Percentiles rank a stretch among this genome's conserved stretches.
phyloP scores from a whole-genome alignment of 345 rosid species.

The Clarkia xantiana region DNA sequence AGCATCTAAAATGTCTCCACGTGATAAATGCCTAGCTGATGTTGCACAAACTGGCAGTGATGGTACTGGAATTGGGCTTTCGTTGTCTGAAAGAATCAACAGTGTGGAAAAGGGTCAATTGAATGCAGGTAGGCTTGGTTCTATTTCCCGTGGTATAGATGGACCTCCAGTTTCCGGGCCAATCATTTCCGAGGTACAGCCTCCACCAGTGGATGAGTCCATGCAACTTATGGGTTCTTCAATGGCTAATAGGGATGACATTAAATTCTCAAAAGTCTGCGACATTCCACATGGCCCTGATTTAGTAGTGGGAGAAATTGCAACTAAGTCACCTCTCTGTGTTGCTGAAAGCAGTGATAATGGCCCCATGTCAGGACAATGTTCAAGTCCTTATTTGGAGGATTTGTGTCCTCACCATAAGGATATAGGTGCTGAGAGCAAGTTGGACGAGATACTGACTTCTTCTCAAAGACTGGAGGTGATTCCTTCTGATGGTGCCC shows the following conservation, averaged over 20 bases:
- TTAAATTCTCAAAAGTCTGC: background rate
- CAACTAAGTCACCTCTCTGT: background rate
- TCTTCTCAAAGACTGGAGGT: too few relatives aligned
- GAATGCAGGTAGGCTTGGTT: background rate
- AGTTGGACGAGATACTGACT: too few relatives aligned
- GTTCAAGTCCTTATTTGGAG: too few relatives aligned
- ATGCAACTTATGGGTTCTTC: background rate
- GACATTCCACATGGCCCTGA: background rate
- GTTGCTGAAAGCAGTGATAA: too few relatives aligned
- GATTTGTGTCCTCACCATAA: too few relatives aligned
- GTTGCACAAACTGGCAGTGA: slow-evolving; percentile 10
- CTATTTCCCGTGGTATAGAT: background rate
- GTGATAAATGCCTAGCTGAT: slow-evolving; percentile 13
- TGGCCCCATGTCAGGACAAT: too few relatives aligned
- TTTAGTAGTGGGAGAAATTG: background rate
- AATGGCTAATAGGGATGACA: background rate
- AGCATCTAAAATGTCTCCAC: slow-evolving; percentile 20
- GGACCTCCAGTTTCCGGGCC: background rate
- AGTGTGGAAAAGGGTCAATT: slow-evolving; percentile 16
- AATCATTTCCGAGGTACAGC: background rate
- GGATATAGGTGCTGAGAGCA: too few relatives aligned
- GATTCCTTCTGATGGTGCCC: too few relatives aligned
- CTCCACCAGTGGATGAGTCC: background rate
- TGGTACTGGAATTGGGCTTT: slow-evolving; percentile 24
- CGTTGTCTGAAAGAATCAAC: slow-evolving; percentile 22